Evolutionary conservation across 495 filamentous ascomycete species (phyloP).

Genomic region (Aspergillus ostianus): DNA sequence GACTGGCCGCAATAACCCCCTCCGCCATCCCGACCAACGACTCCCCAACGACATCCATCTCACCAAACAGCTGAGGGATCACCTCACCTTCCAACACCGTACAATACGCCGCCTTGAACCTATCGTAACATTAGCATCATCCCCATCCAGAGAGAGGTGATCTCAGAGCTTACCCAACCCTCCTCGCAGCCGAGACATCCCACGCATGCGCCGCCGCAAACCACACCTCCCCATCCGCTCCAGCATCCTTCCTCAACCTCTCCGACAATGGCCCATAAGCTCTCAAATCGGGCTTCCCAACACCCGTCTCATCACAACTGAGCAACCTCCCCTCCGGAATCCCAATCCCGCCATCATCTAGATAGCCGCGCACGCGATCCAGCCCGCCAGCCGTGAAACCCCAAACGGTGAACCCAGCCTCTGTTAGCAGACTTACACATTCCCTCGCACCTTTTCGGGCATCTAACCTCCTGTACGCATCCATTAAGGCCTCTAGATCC

Average conservation of each 20-base stretch:
- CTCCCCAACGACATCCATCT: slow-evolving; percentile 40
- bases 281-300: slow-evolving; percentile 33
- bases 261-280: slow-evolving; percentile 29
- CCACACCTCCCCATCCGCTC: slow-evolving; percentile 26
- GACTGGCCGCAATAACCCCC: slow-evolving; percentile 28
- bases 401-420: slow-evolving; percentile 43
- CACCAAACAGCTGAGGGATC: slow-evolving; percentile 33
- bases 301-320: slow-evolving; percentile 28
- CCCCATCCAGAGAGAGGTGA: slow-evolving; percentile 10
- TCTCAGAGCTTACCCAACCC: slow-evolving; percentile 23
- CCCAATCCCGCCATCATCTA: slow-evolving; percentile 31
- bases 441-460: slow-evolving; percentile 31
- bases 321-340: slow-evolving; percentile 36
- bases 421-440: slow-evolving; percentile 34
- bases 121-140: not conserved
- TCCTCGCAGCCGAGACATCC: slow-evolving; percentile 36
- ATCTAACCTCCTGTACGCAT: slow-evolving; percentile 26
- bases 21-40: slow-evolving; percentile 40
- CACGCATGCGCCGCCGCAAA: slow-evolving; percentile 41
- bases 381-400: slow-evolving; percentile 40
- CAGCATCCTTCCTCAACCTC: slow-evolving; percentile 8
- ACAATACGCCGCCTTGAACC: not conserved
- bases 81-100: slow-evolving; percentile 34
- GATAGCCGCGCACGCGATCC: slow-evolving; percentile 36
- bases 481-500: slow-evolving; percentile 30